A percentile compares a stretch with the other conserved stretches of the same genome.
These are phyloP conservation scores for Endocalyx cinctus DNA, from an alignment of 2,329 filamentous ascomycete genomes.

Conservation along the genomic window DNA sequence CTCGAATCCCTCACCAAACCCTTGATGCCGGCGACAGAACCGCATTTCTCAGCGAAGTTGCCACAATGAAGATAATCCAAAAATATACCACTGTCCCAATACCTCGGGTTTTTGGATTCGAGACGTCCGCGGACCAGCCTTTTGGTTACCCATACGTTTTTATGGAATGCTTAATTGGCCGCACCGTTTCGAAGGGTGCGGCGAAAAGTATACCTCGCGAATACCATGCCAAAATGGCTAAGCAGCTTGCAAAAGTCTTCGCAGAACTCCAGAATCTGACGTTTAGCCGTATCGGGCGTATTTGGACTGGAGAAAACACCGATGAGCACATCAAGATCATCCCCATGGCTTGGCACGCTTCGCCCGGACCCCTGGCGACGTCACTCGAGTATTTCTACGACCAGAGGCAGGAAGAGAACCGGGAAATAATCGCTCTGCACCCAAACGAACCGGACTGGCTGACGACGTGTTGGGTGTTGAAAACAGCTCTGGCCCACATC, in stretches of 20 bases:
- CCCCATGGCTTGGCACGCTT: constrained; percentile 8
- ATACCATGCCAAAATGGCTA: constrained; percentile 18
- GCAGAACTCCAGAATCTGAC: constrained; percentile 20
- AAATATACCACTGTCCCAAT: constrained; percentile 18
- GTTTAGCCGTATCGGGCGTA: constrained; percentile 20
- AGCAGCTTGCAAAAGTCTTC: constrained; percentile 20
- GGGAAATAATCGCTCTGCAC: constrained; percentile 14
- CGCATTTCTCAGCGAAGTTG: constrained; percentile 23
- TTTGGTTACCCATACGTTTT: constrained; percentile 24
- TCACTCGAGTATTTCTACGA: constrained; percentile 27
- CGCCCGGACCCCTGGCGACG: constrained; percentile 19
- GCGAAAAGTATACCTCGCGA: constrained; percentile 13
- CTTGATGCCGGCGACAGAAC: constrained; percentile 11
- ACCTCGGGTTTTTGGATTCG: constrained; percentile 17
- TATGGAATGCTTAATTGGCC: constrained; percentile 19
- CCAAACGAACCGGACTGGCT: constrained; percentile 21
- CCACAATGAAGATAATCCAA: constrained; percentile 21
- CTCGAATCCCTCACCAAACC: constrained; percentile 15
- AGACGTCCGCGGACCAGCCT: constrained; percentile 12
- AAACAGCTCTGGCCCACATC: constrained; percentile 22
- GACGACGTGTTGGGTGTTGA: constrained; percentile 28
- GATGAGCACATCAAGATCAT: constrained; percentile 20
- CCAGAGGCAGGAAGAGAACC: constrained; percentile 19
- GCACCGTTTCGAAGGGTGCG: constrained; percentile 8
- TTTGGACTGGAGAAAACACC: constrained; percentile 20